These are phyloP conservation scores for Fistulifera solaris DNA, from an alignment of 108 stramenopile species.

Conservation along the genomic window DNA sequence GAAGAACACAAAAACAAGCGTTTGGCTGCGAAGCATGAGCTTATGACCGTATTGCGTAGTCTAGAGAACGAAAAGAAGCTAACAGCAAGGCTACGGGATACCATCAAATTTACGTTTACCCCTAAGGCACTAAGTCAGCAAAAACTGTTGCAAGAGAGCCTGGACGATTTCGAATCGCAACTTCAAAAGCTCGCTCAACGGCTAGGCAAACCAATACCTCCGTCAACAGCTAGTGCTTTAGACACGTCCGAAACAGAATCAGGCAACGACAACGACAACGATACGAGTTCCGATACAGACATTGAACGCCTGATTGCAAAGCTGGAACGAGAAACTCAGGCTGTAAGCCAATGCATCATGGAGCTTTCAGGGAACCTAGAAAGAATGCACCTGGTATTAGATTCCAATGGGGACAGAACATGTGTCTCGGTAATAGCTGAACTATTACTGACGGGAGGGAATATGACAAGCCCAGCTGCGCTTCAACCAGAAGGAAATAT, in stretches of 20 bases:
- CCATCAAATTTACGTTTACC: slow-evolving; percentile 70
- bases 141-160: slow-evolving; percentile 51
- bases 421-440: slow-evolving; percentile 18
- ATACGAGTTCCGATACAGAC: slow-evolving; percentile 34
- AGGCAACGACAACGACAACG: slow-evolving; percentile 7
- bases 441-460: slow-evolving; percentile 5
- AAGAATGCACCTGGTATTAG: slow-evolving; percentile 40
- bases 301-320: slow-evolving; percentile 50
- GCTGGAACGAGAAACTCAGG: slow-evolving; percentile 73
- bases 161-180: slow-evolving; percentile 57
- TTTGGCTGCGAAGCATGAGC: slow-evolving; percentile 73
- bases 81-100: slow-evolving; percentile 50
- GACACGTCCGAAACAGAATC: slow-evolving; percentile 10
- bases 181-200: slow-evolving; percentile 45
- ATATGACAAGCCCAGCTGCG: background rate
- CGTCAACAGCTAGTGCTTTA: slow-evolving; percentile 15
- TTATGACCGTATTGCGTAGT: slow-evolving; percentile 71
- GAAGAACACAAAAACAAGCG: slow-evolving; percentile 83
- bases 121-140: slow-evolving; percentile 79
- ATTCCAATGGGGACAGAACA: slow-evolving; percentile 19
- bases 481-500: too few relatives aligned
- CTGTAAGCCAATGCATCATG: slow-evolving; percentile 67
- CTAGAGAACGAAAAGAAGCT: slow-evolving; percentile 63
- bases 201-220: slow-evolving; percentile 44
- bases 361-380: slow-evolving; percentile 45